Conservation (phyloP, 2,329 filamentous ascomycete genomes). For the Alternaria infectoria region DNA sequence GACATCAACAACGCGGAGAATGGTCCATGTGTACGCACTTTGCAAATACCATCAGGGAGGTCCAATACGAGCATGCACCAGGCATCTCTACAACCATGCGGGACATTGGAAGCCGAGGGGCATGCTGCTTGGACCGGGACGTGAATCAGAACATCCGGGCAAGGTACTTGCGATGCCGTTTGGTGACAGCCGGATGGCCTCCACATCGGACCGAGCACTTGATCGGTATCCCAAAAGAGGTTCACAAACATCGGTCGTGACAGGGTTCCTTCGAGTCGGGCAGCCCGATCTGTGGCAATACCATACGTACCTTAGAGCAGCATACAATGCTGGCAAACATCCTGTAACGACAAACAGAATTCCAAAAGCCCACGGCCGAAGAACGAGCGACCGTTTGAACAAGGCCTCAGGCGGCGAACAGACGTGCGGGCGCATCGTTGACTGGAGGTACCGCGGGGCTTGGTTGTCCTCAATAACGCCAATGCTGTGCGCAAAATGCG, state of each 20-base stretch:
- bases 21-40: not conserved
- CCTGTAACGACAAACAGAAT: not conserved
- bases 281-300: not conserved
- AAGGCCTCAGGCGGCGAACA: conserved; percentile 18
- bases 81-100: not conserved
- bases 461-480: conserved; percentile 34
- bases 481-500: conserved; percentile 43
- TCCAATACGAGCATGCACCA: not conserved
- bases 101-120: not conserved
- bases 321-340: not conserved
- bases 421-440: conserved; percentile 28
- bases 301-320: not conserved
- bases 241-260: not conserved
- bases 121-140: conserved; percentile 3
- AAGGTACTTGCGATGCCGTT: conserved; percentile 14
- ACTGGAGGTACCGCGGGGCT: conserved; percentile 34
- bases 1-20: not conserved
- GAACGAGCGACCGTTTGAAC: conserved; percentile 4
- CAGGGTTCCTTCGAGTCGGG: not conserved
- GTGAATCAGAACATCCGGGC: conserved; percentile 18
- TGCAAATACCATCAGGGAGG: not conserved
- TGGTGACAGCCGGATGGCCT: conserved; percentile 9
- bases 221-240: conserved; percentile 3
- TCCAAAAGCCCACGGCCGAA: not conserved
- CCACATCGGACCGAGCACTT: conserved; percentile 14